Conservation (phyloP, 2,329 filamentous ascomycete species). For the Cercospora sojina region DNA sequence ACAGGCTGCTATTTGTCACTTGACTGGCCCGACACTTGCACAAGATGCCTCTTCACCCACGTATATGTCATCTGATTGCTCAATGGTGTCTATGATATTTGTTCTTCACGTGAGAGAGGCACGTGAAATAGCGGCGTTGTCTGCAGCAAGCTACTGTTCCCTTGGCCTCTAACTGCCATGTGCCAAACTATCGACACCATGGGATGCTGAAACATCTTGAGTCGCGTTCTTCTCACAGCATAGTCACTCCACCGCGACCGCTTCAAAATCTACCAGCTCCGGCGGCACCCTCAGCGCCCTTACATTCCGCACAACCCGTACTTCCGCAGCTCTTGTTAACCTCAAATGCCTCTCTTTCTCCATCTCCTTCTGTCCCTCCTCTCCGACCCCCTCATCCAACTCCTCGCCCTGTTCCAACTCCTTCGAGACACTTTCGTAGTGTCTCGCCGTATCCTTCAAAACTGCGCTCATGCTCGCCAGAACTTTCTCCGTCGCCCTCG, state of each 20-base stretch:
- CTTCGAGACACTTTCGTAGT: slow-evolving; percentile 65
- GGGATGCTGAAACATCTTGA: background rate
- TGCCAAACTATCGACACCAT: background rate
- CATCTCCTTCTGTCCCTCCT: slow-evolving; percentile 45
- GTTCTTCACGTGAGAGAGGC: background rate
- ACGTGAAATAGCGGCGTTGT: background rate
- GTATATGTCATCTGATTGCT: background rate
- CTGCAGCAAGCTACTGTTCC: background rate
- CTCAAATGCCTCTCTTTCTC: slow-evolving; percentile 64
- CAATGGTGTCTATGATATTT: background rate
- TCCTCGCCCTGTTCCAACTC: slow-evolving; percentile 44
- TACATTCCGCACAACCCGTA: slow-evolving; percentile 76
- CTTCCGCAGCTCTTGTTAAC: slow-evolving; percentile 80
- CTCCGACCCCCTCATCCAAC: slow-evolving; percentile 45
- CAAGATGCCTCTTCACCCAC: background rate
- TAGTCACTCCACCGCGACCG: slow-evolving; percentile 35
- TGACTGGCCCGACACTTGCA: background rate
- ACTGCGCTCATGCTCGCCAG: slow-evolving; percentile 90
- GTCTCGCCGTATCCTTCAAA: slow-evolving; percentile 64
- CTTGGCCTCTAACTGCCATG: background rate
- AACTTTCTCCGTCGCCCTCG: slow-evolving; percentile 79
- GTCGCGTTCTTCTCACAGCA: background rate
- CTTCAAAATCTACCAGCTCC: slow-evolving; percentile 60
- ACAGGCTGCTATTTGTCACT: background rate
- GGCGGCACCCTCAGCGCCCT: slow-evolving; percentile 69